A percentile compares a stretch with the other conserved stretches of the same genome.
Evolutionary conservation across 208 protist genomes (phyloP).

Genomic region (Phytomonas serpens): DNA sequence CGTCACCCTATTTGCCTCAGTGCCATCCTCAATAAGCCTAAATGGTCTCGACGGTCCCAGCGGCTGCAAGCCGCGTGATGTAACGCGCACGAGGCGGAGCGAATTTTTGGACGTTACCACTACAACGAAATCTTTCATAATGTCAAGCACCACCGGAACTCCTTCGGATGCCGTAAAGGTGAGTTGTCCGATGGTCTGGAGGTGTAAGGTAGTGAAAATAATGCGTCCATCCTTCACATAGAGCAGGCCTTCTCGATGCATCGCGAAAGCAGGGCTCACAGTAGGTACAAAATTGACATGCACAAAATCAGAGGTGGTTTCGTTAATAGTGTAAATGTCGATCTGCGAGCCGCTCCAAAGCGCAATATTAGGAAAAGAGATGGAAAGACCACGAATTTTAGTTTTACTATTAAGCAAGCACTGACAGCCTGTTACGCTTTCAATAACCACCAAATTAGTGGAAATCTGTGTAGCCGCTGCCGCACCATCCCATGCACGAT

Average conservation of each 20-base stretch:
- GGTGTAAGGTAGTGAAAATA: conserved; percentile 71
- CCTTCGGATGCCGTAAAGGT: conserved; percentile 85
- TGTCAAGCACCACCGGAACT: conserved; percentile 65
- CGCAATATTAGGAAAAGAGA: conserved; percentile 78
- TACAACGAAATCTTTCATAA: conserved; percentile 87
- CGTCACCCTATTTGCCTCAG: conserved; percentile 17
- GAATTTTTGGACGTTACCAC: conserved; percentile 71
- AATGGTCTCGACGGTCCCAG: conserved; percentile 65
- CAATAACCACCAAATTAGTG: conserved; percentile 76
- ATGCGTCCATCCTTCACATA: conserved; percentile 77
- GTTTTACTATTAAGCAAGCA: conserved; percentile 65
- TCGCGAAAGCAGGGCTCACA: conserved; percentile 65
- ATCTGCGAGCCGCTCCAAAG: conserved; percentile 87
- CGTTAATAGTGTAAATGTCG: conserved; percentile 85
- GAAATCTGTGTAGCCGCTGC: conserved; percentile 84
- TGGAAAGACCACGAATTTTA: conserved; percentile 72
- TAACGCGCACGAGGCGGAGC: conserved; percentile 70
- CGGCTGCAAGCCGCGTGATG: conserved; percentile 49
- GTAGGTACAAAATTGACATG: conserved; percentile 65
- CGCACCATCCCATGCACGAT: conserved; percentile 74
- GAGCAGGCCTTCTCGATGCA: conserved; percentile 80
- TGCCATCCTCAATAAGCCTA: conserved; percentile 17
- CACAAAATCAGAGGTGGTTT: conserved; percentile 58
- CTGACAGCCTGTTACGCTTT: conserved; percentile 78
- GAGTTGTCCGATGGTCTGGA: conserved; percentile 66